Evolutionary conservation across 192 early-diverging fungal genomes (phyloP).

Genomic region (Backusella mclennaniae): DNA sequence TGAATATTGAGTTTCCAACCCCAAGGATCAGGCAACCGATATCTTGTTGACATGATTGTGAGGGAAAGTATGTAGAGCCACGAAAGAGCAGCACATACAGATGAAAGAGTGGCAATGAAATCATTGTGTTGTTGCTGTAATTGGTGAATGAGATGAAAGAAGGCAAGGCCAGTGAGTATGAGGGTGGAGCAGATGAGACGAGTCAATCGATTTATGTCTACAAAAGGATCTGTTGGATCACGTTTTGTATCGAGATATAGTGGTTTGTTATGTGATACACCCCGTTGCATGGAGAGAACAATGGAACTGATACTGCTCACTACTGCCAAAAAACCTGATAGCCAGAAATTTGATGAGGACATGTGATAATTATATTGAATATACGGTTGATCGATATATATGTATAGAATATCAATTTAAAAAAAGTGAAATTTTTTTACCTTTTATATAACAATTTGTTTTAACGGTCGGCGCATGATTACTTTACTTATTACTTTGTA

Average conservation of each 20-base stretch:
- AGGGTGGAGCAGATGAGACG: not conserved
- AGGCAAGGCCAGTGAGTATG: not conserved
- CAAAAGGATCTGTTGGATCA: not conserved
- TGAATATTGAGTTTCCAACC: conserved; percentile 39
- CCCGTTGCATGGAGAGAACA: not conserved
- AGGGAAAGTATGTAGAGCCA: conserved; percentile 28
- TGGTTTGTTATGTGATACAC: not conserved
- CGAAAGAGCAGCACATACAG: not conserved
- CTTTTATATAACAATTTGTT: too few relatives aligned
- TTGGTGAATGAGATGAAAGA: not conserved
- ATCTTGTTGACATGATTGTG: conserved; percentile 10
- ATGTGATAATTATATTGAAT: not conserved
- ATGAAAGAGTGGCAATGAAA: not conserved
- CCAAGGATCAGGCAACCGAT: conserved; percentile 17
- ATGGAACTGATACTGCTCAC: not conserved
- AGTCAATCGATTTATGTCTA: not conserved
- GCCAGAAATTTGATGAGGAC: conserved; percentile 1
- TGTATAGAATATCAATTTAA: too few relatives aligned
- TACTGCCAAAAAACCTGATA: not conserved
- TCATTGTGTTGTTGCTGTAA: not conserved
- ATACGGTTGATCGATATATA: too few relatives aligned
- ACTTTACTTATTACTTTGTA: too few relatives aligned
- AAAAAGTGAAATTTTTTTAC: too few relatives aligned
- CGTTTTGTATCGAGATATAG: not conserved
- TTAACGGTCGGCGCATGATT: too few relatives aligned